Evolutionary conservation across 805 yeast genomes (phyloP), one percentile per base, ranked within the genome.

Genomic region (Cyberlindnera saturnus): DNA sequence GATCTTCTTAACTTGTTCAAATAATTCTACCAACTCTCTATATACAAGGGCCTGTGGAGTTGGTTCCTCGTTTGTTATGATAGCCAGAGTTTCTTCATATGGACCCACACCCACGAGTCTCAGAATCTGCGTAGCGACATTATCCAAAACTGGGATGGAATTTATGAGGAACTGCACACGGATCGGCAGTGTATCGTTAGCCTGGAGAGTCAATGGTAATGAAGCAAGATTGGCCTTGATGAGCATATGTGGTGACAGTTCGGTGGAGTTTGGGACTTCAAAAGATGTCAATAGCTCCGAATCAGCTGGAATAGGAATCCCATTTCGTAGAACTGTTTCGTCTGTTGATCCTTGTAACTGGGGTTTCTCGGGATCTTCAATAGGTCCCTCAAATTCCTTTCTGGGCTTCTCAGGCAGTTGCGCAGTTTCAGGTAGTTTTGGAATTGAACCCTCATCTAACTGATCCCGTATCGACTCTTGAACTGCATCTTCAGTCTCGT

Each of bases 71-170:
- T 71, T 77, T 45, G 88, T 75, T 2, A 86, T 86, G 32, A 85
- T 67, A 36, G 79, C 81, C 52, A 86, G 69, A 8, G 86, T 77
- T 39, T 83, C 86, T 55, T 86, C 87, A 56, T 84, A 83, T 4
- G 95, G 84, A 5, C 84, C 84, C 20, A 76, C 71, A 8, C 86
- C 83, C 32, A 89, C 76, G 3, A 82, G 69, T 48, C 93, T 70
- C 42, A 90, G 67, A 16, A 90, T 68, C 59, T 90, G 97, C 1
- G 89, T 77, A 0, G 96, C 79, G 41, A 90, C 70, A 51, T 86
- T 86, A 57, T 89, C 96, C 46, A 90, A 64, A 1, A 86, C 75
- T 0, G 95, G 90, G 34, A 89, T 63, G 0, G 89, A 74, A 51
- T 82, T 81, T 42, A 84, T 67, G 26, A 81, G 66, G 34, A 84